Evolutionary conservation across 129 eudicot species (phyloP).

Genomic region (Smallanthus sonchifolius): DNA sequence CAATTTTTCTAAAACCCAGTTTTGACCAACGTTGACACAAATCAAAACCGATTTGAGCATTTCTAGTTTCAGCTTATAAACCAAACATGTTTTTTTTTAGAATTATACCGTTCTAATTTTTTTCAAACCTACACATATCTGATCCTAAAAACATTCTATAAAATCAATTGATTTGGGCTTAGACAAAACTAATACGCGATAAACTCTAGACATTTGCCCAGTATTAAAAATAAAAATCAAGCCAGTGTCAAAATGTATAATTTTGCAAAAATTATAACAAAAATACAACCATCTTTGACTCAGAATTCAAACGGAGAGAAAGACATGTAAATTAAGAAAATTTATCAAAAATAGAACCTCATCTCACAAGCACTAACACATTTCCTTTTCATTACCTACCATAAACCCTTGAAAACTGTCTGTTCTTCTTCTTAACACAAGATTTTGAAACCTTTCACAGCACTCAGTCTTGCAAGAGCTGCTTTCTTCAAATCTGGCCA

Average conservation of each 20-base stretch:
- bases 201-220: neutral
- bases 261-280: neutral
- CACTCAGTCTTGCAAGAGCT: conserved; percentile 92
- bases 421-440: conserved; percentile 95
- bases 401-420: conserved; percentile 53
- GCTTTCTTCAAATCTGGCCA: conserved; percentile 97
- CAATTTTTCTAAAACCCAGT: no score
- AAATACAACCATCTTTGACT: conserved; percentile 21
- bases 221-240: no score
- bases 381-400: conserved; percentile 35
- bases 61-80: no score
- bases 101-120: no score
- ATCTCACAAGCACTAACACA: conserved; percentile 14
- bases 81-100: no score
- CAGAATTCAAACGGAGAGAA: conserved; percentile 5
- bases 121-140: no score
- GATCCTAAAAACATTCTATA: no score
- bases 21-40: no score
- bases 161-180: no score
- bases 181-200: no score
- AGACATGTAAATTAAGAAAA: conserved; percentile 4
- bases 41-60: no score
- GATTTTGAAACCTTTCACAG: conserved; percentile 81
- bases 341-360: neutral
- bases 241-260: neutral